These are phyloP conservation scores for Eucalyptus regnans DNA, from an alignment of 345 rosid species.

Conservation along the genomic window DNA sequence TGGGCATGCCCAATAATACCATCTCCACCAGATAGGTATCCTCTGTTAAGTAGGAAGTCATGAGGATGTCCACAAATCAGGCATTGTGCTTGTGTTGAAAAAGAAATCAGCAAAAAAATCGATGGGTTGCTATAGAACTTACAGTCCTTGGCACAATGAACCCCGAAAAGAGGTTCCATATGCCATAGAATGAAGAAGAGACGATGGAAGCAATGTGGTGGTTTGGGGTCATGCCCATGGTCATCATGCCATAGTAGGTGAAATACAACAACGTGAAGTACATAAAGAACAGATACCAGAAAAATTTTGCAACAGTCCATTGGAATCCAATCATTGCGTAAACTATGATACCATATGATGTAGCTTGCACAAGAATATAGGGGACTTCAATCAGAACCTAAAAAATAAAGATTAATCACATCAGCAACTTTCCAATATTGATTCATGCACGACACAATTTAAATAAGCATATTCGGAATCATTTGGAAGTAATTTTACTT, in stretches of 20 bases:
- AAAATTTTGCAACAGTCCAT: constrained; percentile 21
- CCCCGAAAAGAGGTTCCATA: constrained; percentile 33
- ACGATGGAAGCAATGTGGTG: constrained; percentile 19
- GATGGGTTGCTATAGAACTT: background rate
- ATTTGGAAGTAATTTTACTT: constrained; percentile 5
- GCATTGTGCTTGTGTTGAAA: background rate
- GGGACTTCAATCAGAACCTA: constrained; percentile 12
- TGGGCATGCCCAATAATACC: background rate
- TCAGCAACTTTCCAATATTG: background rate
- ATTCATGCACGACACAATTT: background rate
- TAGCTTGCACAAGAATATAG: constrained; percentile 13
- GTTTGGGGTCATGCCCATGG: constrained; percentile 28
- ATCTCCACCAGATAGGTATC: constrained; percentile 34
- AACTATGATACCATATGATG: background rate
- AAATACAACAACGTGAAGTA: constrained; percentile 34
- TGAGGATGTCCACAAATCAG: background rate
- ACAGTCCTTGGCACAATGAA: constrained; percentile 26
- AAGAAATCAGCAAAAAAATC: background rate
- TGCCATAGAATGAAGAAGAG: constrained; percentile 8
- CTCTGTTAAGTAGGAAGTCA: constrained; percentile 3
- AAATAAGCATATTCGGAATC: too few relatives aligned
- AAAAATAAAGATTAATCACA: too few relatives aligned
- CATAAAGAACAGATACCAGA: constrained; percentile 37
- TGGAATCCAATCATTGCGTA: constrained; percentile 29
- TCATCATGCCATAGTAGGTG: constrained; percentile 38